Evolutionary conservation across 371 early-diverging fungal species (phyloP).

Genomic region (Rhizomucor pusillus): DNA sequence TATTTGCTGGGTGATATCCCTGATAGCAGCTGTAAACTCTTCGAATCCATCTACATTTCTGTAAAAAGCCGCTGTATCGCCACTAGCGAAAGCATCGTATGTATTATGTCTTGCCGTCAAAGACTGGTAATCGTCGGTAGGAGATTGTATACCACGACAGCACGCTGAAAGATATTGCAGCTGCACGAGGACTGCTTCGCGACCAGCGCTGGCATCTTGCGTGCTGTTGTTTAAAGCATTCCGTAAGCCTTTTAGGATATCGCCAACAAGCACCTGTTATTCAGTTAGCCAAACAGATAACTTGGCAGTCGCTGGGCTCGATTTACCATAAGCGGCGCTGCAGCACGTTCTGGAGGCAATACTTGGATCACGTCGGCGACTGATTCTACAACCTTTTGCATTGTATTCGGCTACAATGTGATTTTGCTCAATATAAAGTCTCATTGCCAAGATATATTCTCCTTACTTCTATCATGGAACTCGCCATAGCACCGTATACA

Average conservation of each 20-base stretch:
- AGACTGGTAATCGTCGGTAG: slow-evolving; percentile 47
- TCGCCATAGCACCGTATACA: slow-evolving; percentile 50
- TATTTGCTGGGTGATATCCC: slow-evolving; percentile 25
- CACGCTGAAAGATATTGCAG: slow-evolving; percentile 50
- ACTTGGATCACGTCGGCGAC: slow-evolving; percentile 71
- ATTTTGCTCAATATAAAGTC: not conserved
- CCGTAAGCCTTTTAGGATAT: slow-evolving; percentile 38
- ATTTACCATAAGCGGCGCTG: slow-evolving; percentile 57
- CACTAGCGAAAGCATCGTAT: slow-evolving; percentile 44
- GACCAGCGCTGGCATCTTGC: slow-evolving; percentile 17
- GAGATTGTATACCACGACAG: slow-evolving; percentile 54
- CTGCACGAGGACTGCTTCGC: slow-evolving; percentile 23
- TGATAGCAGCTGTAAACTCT: slow-evolving; percentile 31
- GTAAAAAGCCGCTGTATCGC: slow-evolving; percentile 25
- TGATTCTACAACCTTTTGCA: slow-evolving; percentile 71
- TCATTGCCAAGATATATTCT: not conserved
- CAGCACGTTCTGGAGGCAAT: slow-evolving; percentile 53
- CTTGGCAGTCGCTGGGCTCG: not conserved
- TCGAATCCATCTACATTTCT: slow-evolving; percentile 24
- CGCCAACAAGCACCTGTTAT: slow-evolving; percentile 37
- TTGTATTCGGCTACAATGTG: slow-evolving; percentile 35
- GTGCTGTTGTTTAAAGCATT: slow-evolving; percentile 21
- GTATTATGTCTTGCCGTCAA: slow-evolving; percentile 21
- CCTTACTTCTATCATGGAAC: slow-evolving; percentile 16
- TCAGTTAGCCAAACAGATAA: not conserved